Evolutionary conservation across 1,139 yeast species (phyloP).

Genomic region (Geotrichum carabidarum): DNA sequence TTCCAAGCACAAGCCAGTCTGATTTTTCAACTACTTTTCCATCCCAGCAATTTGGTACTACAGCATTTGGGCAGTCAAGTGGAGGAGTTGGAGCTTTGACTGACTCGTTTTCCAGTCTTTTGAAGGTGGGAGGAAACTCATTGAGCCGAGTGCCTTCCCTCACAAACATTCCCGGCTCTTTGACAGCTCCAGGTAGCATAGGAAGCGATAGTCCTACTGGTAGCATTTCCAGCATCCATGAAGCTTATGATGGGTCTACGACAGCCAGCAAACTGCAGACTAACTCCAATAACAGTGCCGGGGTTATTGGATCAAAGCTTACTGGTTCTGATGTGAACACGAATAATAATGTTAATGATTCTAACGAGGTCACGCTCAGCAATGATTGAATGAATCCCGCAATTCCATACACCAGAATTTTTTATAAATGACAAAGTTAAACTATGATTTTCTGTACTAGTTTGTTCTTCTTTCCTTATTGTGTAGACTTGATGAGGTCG

Average conservation of each 20-base stretch:
- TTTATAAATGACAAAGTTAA: neutral
- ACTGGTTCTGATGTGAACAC: slow-evolving; percentile 21
- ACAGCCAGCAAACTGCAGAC: slow-evolving; percentile 3
- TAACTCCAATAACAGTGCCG: slow-evolving; percentile 13
- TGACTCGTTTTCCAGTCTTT: slow-evolving; percentile 29
- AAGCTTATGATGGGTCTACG: slow-evolving; percentile 15
- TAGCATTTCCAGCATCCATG: slow-evolving; percentile 20
- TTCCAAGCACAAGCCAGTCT: slow-evolving; percentile 25
- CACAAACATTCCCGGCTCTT: slow-evolving; percentile 16
- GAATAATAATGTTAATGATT: slow-evolving; percentile 21
- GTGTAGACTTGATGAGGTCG: too few relatives aligned
- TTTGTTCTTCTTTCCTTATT: neutral
- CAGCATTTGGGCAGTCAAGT: slow-evolving; percentile 16
- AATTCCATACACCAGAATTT: neutral
- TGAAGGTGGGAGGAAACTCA: slow-evolving; percentile 26
- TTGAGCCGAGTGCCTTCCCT: slow-evolving; percentile 20
- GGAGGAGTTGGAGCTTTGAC: slow-evolving; percentile 23
- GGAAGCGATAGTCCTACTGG: slow-evolving; percentile 21
- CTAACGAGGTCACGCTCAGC: slow-evolving; percentile 22
- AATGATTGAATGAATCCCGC: slow-evolving; percentile 19
- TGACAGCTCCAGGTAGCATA: slow-evolving; percentile 20
- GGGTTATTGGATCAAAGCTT: slow-evolving; percentile 22
- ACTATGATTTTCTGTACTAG: neutral
- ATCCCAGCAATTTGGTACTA: slow-evolving; percentile 17
- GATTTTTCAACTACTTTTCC: slow-evolving; percentile 14